These are phyloP conservation scores for Aspergillus candidus DNA, from an alignment of 2,329 filamentous ascomycete genomes.

Conservation along the genomic window DNA sequence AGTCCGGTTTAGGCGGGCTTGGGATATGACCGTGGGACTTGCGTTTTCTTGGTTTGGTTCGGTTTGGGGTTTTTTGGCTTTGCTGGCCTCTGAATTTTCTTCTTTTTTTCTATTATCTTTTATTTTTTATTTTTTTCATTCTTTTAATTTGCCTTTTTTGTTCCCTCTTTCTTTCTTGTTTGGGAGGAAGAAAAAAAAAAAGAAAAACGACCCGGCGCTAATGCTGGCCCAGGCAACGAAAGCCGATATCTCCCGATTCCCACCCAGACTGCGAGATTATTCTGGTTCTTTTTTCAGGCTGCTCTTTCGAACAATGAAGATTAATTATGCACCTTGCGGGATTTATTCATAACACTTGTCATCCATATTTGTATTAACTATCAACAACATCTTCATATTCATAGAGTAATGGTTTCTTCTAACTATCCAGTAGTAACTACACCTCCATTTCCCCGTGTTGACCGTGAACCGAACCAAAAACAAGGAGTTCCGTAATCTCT, in stretches of 20 bases:
- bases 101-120: not conserved
- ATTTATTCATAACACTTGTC: no score
- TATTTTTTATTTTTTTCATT: not conserved
- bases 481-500: slow-evolving; percentile 10
- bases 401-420: no score
- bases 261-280: not conserved
- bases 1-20: slow-evolving; percentile 12
- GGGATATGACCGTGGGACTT: no score
- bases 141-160: no score
- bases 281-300: not conserved
- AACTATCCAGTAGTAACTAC: no score
- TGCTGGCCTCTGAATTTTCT: slow-evolving; percentile 6
- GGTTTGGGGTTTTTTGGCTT: slow-evolving; percentile 11
- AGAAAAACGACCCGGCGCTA: slow-evolving; percentile 19
- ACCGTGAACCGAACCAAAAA: slow-evolving; percentile 10
- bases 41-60: no score
- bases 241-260: slow-evolving; percentile 37
- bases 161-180: slow-evolving; percentile 2
- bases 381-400: no score
- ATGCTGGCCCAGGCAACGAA: slow-evolving; percentile 20
- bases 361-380: no score
- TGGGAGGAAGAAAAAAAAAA: slow-evolving; percentile 9
- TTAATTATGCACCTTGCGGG: no score
- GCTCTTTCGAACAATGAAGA: no score
- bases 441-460: slow-evolving; percentile 7